Conservation (phyloP, 306 rosid species). For the Cicer arietinum region DNA sequence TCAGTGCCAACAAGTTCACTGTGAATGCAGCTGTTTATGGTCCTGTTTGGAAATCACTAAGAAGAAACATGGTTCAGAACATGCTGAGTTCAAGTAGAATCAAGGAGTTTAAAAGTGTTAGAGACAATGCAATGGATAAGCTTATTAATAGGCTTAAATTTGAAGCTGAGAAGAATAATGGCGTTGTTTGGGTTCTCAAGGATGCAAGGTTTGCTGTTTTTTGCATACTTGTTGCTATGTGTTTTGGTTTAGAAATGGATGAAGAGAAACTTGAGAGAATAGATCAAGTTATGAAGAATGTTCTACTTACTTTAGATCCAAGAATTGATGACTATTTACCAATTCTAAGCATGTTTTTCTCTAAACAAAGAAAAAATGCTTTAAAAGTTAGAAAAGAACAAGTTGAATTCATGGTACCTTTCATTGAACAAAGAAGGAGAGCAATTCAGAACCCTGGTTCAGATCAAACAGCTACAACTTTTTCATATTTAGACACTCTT, state of each 20-base stretch:
- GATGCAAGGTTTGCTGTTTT: conserved; percentile 82
- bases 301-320: conserved; percentile 70
- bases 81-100: conserved; percentile 80
- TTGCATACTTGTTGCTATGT: conserved; percentile 82
- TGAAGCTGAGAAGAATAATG: conserved; percentile 70
- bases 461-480: conserved; percentile 69
- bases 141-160: conserved; percentile 56
- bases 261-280: conserved; percentile 70
- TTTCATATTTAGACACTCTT: conserved; percentile 91
- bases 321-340: conserved; percentile 91
- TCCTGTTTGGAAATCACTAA: conserved; percentile 76
- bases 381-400: conserved; percentile 69
- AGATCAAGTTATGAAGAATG: conserved; percentile 72
- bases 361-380: conserved; percentile 74
- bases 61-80: conserved; percentile 94
- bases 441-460: conserved; percentile 78
- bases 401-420: conserved; percentile 61
- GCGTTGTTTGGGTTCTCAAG: conserved; percentile 68
- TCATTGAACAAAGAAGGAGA: conserved; percentile 65
- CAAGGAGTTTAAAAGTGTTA: conserved; percentile 68
- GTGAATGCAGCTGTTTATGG: conserved; percentile 89
- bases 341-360: conserved; percentile 74
- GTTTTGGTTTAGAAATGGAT: conserved; percentile 88
- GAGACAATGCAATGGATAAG: conserved; percentile 73
- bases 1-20: conserved; percentile 80